A percentile compares a stretch with the other conserved stretches of the same genome.
These are phyloP conservation scores for Iberis pinnata DNA, from an alignment of 345 rosid genomes.

Conservation along the genomic window DNA sequence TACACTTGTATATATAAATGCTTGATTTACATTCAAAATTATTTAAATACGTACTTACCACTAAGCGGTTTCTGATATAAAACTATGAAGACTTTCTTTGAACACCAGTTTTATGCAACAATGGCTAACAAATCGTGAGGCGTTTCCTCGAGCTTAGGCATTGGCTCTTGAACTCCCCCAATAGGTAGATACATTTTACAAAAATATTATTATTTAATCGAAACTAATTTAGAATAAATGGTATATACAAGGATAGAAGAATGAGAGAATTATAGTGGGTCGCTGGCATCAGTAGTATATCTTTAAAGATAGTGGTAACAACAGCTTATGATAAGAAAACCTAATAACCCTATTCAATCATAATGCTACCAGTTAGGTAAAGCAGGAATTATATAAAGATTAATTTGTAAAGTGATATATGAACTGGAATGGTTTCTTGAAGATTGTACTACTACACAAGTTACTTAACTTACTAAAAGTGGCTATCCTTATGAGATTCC, in stretches of 20 bases:
- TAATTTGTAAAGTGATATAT: not conserved
- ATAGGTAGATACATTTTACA: constrained; percentile 1
- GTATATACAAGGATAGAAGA: not conserved
- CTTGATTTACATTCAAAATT: not conserved
- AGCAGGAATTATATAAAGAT: constrained; percentile 16
- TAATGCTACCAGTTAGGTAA: constrained; percentile 28
- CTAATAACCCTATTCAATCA: constrained; percentile 21
- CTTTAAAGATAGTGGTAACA: constrained; percentile 24
- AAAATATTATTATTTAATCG: not conserved
- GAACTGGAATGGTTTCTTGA: not conserved
- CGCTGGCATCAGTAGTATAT: constrained; percentile 33
- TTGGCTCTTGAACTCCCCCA: constrained; percentile 15
- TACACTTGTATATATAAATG: too few species aligned
- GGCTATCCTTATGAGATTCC: constrained; percentile 17
- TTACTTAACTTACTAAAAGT: constrained; percentile 12
- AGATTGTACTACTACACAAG: constrained; percentile 12
- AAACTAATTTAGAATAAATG: constrained; percentile 1
- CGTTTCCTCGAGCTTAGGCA: not conserved
- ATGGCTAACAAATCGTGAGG: not conserved
- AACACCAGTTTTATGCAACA: not conserved
- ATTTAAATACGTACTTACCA: too few species aligned
- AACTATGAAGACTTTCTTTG: not conserved
- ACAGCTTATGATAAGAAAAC: constrained; percentile 16
- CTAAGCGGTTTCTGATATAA: too few species aligned
- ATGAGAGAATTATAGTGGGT: constrained; percentile 32